These are phyloP conservation scores for Nematocida sp. DNA, from an alignment of 371 early-diverging fungal species.

Conservation along the genomic window DNA sequence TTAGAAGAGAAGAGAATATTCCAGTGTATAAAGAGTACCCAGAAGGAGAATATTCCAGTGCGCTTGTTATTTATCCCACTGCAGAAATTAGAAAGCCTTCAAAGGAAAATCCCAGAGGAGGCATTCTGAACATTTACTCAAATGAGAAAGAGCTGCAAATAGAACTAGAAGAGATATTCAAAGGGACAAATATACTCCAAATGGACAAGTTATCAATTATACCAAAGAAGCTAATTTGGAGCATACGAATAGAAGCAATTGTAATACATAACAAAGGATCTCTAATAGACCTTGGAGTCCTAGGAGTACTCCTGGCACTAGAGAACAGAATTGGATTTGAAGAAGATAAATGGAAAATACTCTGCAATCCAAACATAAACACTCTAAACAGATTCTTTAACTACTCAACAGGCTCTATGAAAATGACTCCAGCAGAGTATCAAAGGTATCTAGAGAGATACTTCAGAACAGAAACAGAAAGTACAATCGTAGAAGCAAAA, in stretches of 20 bases:
- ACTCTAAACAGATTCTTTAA: background rate
- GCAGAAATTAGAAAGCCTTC: conserved; percentile 18
- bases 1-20: no score
- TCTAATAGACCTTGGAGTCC: background rate
- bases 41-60: conserved; percentile 18
- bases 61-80: background rate
- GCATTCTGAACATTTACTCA: background rate
- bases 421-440: no score
- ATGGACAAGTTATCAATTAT: conserved; percentile 21
- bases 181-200: background rate
- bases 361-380: background rate
- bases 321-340: background rate
- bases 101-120: background rate
- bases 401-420: no score
- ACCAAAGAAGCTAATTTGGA: conserved; percentile 5
- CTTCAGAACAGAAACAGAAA: no score
- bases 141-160: conserved; percentile 8
- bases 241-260: conserved; percentile 8
- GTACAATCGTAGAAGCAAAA: no score
- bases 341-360: background rate
- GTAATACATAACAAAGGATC: conserved; percentile 21
- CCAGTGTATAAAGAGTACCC: no score
- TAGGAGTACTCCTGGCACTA: conserved; percentile 13
- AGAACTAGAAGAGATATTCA: conserved; percentile 19
- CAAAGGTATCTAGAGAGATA: no score